Percentiles rank a stretch among this genome's conserved stretches.
These are phyloP conservation scores for Lactarius evosmus DNA, from an alignment of 768 basidiomycete species.

Conservation along the genomic window DNA sequence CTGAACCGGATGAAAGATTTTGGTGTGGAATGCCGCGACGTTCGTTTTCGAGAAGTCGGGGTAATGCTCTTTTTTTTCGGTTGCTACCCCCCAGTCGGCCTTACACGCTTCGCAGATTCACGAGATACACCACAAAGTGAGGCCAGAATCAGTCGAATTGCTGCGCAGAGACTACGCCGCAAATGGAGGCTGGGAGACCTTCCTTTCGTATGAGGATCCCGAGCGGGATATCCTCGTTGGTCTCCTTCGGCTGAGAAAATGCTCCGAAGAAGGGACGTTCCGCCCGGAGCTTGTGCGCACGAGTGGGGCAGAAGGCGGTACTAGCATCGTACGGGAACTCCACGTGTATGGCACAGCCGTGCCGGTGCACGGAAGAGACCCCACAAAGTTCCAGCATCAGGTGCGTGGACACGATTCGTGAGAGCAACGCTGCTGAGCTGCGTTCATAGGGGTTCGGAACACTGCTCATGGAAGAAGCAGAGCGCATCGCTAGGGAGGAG, in stretches of 20 bases:
- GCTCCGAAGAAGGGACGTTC: slow-evolving; percentile 96
- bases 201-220: slow-evolving; percentile 98
- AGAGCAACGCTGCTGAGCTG: slow-evolving; percentile 12
- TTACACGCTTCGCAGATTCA: slow-evolving; percentile 61
- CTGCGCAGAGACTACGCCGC: slow-evolving; percentile 93
- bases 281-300: slow-evolving; percentile 78
- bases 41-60: slow-evolving; percentile 96
- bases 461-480: slow-evolving; percentile 97
- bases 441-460: slow-evolving; percentile 88
- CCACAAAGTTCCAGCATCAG: slow-evolving; percentile 97
- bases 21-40: slow-evolving; percentile 95
- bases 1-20: slow-evolving; percentile 99
- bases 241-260: slow-evolving; percentile 86
- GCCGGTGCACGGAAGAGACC: slow-evolving; percentile 94
- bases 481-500: slow-evolving; percentile 94
- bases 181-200: slow-evolving; percentile 99
- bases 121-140: slow-evolving; percentile 97
- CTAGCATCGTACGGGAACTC: slow-evolving; percentile 91
- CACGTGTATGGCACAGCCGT: slow-evolving; percentile 99
- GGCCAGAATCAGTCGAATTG: slow-evolving; percentile 92
- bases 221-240: slow-evolving; percentile 96
- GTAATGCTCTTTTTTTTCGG: slow-evolving; percentile 47
- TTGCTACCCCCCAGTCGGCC: slow-evolving; percentile 9
- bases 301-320: slow-evolving; percentile 70
- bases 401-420: slow-evolving; percentile 34